phyloP scores from a whole-genome alignment of 2,329 filamentous ascomycete genomes.

The Rhynchosporium agropyri region DNA sequence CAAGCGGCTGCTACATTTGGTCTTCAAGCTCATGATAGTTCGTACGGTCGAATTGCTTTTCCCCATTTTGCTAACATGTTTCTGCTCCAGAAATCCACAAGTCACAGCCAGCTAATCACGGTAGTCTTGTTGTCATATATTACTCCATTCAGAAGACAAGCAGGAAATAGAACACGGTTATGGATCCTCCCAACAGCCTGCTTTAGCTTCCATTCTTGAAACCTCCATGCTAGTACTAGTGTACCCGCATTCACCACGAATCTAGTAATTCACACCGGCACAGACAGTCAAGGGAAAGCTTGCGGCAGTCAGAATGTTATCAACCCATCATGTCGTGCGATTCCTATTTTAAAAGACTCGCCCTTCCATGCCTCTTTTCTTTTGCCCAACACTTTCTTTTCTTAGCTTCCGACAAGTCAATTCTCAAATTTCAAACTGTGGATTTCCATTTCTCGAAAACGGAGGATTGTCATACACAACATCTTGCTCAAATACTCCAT shows the following conservation, averaged over 20 bases:
- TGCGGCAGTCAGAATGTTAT: neutral
- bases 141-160: neutral
- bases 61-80: neutral
- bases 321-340: neutral
- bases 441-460: neutral
- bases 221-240: neutral
- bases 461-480: neutral
- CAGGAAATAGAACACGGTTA: neutral
- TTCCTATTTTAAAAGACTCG: neutral
- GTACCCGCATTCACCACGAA: neutral
- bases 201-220: neutral
- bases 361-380: neutral
- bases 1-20: neutral
- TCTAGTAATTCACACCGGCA: slow-evolving; percentile 12
- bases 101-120: neutral
- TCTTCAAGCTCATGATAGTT: neutral
- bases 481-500: neutral
- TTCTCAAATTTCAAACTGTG: neutral
- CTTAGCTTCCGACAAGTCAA: neutral
- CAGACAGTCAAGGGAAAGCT: neutral
- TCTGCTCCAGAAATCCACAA: neutral
- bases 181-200: neutral
- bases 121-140: slow-evolving; percentile 5
- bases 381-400: neutral
- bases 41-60: neutral